Evolutionary conservation across 208 protist species (phyloP), one percentile per base, ranked within the genome.

Genomic region (Tritrichomonas musculus): DNA sequence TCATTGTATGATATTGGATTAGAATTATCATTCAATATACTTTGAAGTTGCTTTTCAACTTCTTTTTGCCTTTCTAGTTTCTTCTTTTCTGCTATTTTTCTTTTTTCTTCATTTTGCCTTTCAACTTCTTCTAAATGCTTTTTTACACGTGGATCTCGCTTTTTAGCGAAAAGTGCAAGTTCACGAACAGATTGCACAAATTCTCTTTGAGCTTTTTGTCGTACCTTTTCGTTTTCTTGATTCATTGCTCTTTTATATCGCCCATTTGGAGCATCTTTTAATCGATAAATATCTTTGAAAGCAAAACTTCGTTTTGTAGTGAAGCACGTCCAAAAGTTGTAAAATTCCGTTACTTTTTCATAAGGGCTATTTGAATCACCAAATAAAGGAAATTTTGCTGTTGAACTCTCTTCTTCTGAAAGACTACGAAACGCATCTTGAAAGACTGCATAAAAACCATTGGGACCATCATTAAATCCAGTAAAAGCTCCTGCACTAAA

Each of bases 321-420:
- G 41, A 82, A 82, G 41, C 73, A 82, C 50, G 73, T 82, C 73
- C 73, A 82, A 44, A 82, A 82, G n/a, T 33, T 20, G 30, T 82
- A 82, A 36, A 82, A 82, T 8, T 82, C 50, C 5, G 47, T 36
- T n/a, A 82, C 73, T 30, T 82, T 41, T 36, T 82, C 73, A 17
- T 50, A 82, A 22, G 73, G 73, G 11, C 39, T 82, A 25, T 50
- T 50, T 22, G 73, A 47, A 14, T 20, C 20, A 5, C 73, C 73
- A 44, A 82, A 82, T 22, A 4, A 17, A n/a, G 73, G 73, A n/a
- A n/a, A n/a, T n/a, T n/a, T n/a, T n/a, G 73, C 41, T n/a, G 9
- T 20, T 8, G 41, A 20, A 11, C 30, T 20, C 50, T 82, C 73
- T 82, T 82, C 73, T 20, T 25, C 41, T n/a, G 73, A 33, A 2